Percentiles rank a stretch among this genome's conserved stretches.
Evolutionary conservation across 345 rosid genomes (phyloP).

Genomic region (Boechera divaricarpa): DNA sequence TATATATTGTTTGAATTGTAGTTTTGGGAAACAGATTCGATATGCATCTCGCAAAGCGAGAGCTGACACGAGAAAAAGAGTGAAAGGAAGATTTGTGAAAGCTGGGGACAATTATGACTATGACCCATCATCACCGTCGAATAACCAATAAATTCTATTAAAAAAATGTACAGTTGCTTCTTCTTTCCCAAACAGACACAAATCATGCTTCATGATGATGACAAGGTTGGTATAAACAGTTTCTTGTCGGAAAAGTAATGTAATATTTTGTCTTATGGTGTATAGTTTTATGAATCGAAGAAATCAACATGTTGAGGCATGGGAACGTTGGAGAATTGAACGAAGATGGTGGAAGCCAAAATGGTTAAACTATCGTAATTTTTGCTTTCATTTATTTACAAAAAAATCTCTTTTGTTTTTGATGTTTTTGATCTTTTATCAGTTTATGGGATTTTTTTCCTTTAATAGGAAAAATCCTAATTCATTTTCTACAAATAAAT

Average conservation of each 20-base stretch:
- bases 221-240: conserved; percentile 16
- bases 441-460: neutral
- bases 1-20: conserved; percentile 36
- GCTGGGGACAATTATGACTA: conserved; percentile 81
- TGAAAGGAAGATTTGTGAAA: conserved; percentile 94
- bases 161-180: conserved; percentile 13
- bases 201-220: conserved; percentile 9
- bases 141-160: neutral
- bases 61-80: conserved; percentile 91
- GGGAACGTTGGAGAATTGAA: conserved; percentile 39
- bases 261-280: conserved; percentile 2
- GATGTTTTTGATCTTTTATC: neutral
- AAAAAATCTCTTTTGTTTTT: neutral
- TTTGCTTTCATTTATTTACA: neutral
- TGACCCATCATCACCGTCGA: conserved; percentile 56
- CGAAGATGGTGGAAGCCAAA: conserved; percentile 13
- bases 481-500: conserved; percentile 11
- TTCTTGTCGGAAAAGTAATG: conserved; percentile 35
- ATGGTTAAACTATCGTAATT: conserved; percentile 17
- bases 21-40: conserved; percentile 87
- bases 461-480: conserved; percentile 9
- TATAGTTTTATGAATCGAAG: conserved; percentile 37
- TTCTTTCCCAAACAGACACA: conserved; percentile 19
- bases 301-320: conserved; percentile 35
- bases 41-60: conserved; percentile 91